A percentile compares a stretch with the other conserved stretches of the same genome.
These are phyloP conservation scores for Xylaria cubensis DNA, from an alignment of 495 filamentous ascomycete genomes.

Conservation along the genomic window DNA sequence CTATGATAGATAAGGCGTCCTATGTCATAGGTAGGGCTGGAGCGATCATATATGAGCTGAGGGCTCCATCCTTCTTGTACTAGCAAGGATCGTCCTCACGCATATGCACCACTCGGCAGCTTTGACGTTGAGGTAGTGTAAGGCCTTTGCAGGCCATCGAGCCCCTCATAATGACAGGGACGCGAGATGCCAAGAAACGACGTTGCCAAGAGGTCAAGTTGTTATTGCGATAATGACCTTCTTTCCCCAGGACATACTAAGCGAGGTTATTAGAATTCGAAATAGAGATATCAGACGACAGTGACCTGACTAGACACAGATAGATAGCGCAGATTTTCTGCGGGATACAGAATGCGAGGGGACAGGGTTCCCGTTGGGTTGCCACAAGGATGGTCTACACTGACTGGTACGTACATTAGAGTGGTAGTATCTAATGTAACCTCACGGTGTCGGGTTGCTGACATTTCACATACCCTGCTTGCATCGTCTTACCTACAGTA, in stretches of 20 bases:
- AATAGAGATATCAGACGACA: not conserved
- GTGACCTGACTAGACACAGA: slow-evolving; percentile 1
- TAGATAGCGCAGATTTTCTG: not conserved
- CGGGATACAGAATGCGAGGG: slow-evolving; percentile 17
- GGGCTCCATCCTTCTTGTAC: slow-evolving; percentile 9
- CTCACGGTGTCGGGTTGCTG: slow-evolving; percentile 16
- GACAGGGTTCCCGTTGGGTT: slow-evolving; percentile 9
- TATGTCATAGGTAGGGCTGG: slow-evolving; percentile 23
- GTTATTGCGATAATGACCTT: not conserved
- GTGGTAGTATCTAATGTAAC: slow-evolving; percentile 14
- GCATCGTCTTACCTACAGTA: slow-evolving; percentile 21
- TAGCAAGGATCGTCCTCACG: slow-evolving; percentile 18
- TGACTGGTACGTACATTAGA: not conserved
- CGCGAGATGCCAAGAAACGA: slow-evolving; percentile 17
- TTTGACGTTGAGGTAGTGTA: slow-evolving; percentile 2
- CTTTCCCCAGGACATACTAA: slow-evolving; percentile 2
- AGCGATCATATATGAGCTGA: slow-evolving; percentile 27
- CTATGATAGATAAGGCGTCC: not conserved
- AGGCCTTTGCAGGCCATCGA: not conserved
- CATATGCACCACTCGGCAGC: slow-evolving; percentile 8
- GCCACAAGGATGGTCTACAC: not conserved
- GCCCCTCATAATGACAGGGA: not conserved
- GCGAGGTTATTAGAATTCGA: not conserved
- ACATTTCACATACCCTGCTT: slow-evolving; percentile 8
- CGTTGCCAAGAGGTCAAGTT: slow-evolving; percentile 6